Conservation (phyloP, 1,284 basidiomycete species). For the Ceratobasidium sp. region DNA sequence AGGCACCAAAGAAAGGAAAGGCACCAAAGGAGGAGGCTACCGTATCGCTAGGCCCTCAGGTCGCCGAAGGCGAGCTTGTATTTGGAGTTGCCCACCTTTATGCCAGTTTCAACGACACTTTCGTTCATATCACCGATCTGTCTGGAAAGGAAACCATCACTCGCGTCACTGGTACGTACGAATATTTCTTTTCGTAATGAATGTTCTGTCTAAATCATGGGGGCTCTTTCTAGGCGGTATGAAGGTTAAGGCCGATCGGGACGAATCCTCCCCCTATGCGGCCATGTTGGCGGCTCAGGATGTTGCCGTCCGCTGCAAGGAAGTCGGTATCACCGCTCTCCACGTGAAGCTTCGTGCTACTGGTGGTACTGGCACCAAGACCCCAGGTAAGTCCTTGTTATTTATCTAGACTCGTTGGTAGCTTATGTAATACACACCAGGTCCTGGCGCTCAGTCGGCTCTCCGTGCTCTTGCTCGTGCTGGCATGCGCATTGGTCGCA, state of each 20-base stretch:
- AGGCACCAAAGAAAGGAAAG: conserved; percentile 86
- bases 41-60: conserved; percentile 92
- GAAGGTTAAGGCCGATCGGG: conserved; percentile 99
- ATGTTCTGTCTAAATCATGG: conserved; percentile 39
- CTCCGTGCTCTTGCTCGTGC: conserved; percentile 98
- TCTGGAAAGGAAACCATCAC: conserved; percentile 99
- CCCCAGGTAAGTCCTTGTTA: conserved; percentile 73
- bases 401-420: not conserved
- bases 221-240: conserved; percentile 78
- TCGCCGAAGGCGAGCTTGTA: conserved; percentile 94
- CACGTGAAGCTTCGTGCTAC: conserved; percentile 99
- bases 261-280: conserved; percentile 99
- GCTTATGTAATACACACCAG: conserved; percentile 5
- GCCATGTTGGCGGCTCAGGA: conserved; percentile 99
- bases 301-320: conserved; percentile 95
- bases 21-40: conserved; percentile 82
- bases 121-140: conserved; percentile 99
- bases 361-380: conserved; percentile 98
- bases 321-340: conserved; percentile 97
- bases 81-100: conserved; percentile 98
- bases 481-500: conserved; percentile 98
- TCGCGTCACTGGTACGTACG: conserved; percentile 88
- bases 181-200: not conserved
- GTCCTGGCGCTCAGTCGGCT: conserved; percentile 95
- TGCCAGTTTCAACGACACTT: conserved; percentile 99